Conservation (phyloP, 2,329 filamentous ascomycete genomes). For the Scytalidium sp. region DNA sequence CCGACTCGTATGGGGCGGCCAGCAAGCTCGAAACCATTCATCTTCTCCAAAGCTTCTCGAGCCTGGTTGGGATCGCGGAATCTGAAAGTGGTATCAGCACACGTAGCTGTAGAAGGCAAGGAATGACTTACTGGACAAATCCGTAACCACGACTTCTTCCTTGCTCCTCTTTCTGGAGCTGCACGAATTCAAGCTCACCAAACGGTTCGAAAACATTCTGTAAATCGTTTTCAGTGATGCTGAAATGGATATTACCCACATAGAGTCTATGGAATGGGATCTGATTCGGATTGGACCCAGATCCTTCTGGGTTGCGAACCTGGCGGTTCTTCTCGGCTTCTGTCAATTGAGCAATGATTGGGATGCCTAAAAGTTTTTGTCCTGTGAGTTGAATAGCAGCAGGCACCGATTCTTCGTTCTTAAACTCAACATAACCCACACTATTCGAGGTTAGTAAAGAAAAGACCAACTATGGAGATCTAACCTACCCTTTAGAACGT, state of each 20-base stretch:
- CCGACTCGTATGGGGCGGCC: slow-evolving; percentile 97
- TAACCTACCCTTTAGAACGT: slow-evolving; percentile 87
- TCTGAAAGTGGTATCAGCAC: slow-evolving; percentile 48
- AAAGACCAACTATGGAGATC: not conserved
- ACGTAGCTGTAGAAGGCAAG: not conserved
- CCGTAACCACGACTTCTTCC: slow-evolving; percentile 92
- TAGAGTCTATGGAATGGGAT: slow-evolving; percentile 97
- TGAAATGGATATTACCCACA: slow-evolving; percentile 99
- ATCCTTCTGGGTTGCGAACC: slow-evolving; percentile 74
- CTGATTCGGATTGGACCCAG: slow-evolving; percentile 69
- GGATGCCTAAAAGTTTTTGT: slow-evolving; percentile 97
- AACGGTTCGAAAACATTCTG: slow-evolving; percentile 97
- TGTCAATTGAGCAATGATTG: slow-evolving; percentile 96
- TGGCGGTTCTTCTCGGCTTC: slow-evolving; percentile 99
- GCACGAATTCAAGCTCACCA: slow-evolving; percentile 95
- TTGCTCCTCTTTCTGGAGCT: slow-evolving; percentile 93
- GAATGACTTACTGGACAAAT: slow-evolving; percentile 84
- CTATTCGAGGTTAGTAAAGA: slow-evolving; percentile 49
- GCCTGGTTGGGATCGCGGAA: slow-evolving; percentile 89
- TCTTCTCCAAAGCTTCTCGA: slow-evolving; percentile 93
- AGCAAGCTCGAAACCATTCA: slow-evolving; percentile 98
- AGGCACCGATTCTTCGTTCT: slow-evolving; percentile 88
- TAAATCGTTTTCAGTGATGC: slow-evolving; percentile 93
- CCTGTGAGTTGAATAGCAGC: slow-evolving; percentile 97
- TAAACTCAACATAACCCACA: slow-evolving; percentile 99